These are phyloP conservation scores for Petunia hybrid DNA, from an alignment of 305 asterid genomes.

Conservation along the genomic window DNA sequence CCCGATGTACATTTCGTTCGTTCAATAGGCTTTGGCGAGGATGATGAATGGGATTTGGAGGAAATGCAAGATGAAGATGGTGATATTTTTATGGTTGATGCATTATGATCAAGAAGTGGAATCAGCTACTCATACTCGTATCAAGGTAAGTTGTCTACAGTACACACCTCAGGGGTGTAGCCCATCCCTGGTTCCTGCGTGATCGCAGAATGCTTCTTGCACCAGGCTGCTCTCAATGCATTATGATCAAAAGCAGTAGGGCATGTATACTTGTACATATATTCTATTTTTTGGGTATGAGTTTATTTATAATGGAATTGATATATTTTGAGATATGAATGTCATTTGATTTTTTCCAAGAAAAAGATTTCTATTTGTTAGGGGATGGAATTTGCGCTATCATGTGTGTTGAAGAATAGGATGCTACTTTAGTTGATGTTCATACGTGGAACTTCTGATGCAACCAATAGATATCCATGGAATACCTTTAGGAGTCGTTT, in stretches of 20 bases:
- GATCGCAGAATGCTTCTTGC: too few relatives aligned
- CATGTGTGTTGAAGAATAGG: too few relatives aligned
- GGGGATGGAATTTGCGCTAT: too few relatives aligned
- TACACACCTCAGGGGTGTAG: too few relatives aligned
- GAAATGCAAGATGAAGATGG: slow-evolving; percentile 68
- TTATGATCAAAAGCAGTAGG: slow-evolving; percentile 32
- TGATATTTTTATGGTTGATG: slow-evolving; percentile 70
- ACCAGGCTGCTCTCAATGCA: slow-evolving; percentile 35
- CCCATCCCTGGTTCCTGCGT: too few relatives aligned
- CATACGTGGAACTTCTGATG: too few relatives aligned
- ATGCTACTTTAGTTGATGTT: too few relatives aligned
- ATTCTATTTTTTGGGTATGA: slow-evolving; percentile 39
- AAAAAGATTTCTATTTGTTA: background rate
- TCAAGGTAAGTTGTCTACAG: too few relatives aligned
- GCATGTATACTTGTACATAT: background rate
- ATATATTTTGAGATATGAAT: background rate
- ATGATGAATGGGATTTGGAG: slow-evolving; percentile 38
- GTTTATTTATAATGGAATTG: background rate
- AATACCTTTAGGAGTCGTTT: too few relatives aligned
- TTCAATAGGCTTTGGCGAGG: slow-evolving; percentile 12
- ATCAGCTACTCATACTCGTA: background rate
- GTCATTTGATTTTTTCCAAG: background rate
- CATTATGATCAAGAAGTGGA: slow-evolving; percentile 37
- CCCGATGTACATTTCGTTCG: slow-evolving; percentile 31
- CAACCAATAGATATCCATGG: too few relatives aligned